These are phyloP conservation scores for Thuja plicata DNA, from an alignment of 83 land plant genomes.

Conservation along the genomic window DNA sequence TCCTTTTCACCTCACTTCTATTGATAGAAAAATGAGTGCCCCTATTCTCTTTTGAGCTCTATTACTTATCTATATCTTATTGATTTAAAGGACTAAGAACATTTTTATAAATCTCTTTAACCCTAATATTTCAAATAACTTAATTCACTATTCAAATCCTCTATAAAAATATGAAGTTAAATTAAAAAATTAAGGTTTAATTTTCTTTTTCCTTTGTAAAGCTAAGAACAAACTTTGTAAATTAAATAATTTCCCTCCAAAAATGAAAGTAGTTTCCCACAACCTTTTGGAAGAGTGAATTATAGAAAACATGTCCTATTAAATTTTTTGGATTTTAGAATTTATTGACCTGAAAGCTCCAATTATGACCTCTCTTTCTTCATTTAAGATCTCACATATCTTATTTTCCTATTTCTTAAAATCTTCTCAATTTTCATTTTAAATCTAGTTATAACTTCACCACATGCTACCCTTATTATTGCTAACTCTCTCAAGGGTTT, in stretches of 20 bases:
- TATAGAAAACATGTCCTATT: neutral
- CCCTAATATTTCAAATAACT: neutral
- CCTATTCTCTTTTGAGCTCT: no score
- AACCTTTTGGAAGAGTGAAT: neutral
- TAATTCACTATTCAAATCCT: neutral
- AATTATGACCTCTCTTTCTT: neutral
- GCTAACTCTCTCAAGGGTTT: neutral
- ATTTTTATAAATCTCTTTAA: neutral
- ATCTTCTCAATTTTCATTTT: neutral
- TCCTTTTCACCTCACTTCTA: no score
- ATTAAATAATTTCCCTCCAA: neutral
- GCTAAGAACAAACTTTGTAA: neutral
- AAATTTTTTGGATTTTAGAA: neutral
- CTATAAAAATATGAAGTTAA: neutral
- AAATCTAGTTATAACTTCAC: neutral
- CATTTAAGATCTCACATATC: neutral
- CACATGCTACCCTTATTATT: neutral
- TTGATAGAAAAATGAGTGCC: no score
- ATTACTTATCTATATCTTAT: no score
- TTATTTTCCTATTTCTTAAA: neutral
- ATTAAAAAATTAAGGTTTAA: neutral
- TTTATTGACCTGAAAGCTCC: neutral
- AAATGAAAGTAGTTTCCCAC: neutral
- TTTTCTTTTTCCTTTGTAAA: neutral
- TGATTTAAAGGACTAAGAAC: no score